phyloP scores from a whole-genome alignment of 164 flowering plant species.

The Santalum album region DNA sequence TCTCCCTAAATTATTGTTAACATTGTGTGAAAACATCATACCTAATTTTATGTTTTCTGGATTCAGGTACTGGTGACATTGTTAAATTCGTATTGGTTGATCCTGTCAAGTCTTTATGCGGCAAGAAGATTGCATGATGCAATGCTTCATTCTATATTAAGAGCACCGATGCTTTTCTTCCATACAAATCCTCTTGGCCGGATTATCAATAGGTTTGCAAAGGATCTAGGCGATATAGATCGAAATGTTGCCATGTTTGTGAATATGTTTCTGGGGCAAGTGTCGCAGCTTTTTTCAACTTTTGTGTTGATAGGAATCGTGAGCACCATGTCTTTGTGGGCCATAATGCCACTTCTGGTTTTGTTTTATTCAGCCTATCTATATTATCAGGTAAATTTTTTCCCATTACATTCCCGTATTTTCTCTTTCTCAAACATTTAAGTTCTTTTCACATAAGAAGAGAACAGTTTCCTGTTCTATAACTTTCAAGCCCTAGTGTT shows the following conservation, averaged over 20 bases:
- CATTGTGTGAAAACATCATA: not conserved
- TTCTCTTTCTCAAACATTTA: no score
- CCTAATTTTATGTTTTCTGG: not conserved
- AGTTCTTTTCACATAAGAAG: no score
- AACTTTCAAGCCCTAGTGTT: no score
- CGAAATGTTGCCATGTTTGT: slow-evolving; percentile 72
- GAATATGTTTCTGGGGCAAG: slow-evolving; percentile 78
- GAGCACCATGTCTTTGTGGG: slow-evolving; percentile 96
- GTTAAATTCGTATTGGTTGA: slow-evolving; percentile 88
- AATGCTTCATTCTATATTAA: slow-evolving; percentile 77
- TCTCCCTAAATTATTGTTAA: not conserved
- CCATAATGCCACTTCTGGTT: slow-evolving; percentile 90
- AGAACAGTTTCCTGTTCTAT: no score
- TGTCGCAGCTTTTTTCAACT: slow-evolving; percentile 85
- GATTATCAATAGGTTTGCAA: slow-evolving; percentile 92
- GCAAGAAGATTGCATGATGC: slow-evolving; percentile 87
- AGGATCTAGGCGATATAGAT: slow-evolving; percentile 94
- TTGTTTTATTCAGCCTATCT: slow-evolving; percentile 86
- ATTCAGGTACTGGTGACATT: slow-evolving; percentile 80
- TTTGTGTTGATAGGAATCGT: slow-evolving; percentile 89
- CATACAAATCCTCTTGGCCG: slow-evolving; percentile 96
- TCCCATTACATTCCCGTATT: no score
- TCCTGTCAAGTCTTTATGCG: slow-evolving; percentile 85
- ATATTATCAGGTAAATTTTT: slow-evolving; percentile 70
- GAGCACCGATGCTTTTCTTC: slow-evolving; percentile 99